A percentile compares a stretch with the other conserved stretches of the same genome.
Evolutionary conservation across 2,329 filamentous ascomycete species (phyloP).

Genomic region (Plectosphaerella sp.): DNA sequence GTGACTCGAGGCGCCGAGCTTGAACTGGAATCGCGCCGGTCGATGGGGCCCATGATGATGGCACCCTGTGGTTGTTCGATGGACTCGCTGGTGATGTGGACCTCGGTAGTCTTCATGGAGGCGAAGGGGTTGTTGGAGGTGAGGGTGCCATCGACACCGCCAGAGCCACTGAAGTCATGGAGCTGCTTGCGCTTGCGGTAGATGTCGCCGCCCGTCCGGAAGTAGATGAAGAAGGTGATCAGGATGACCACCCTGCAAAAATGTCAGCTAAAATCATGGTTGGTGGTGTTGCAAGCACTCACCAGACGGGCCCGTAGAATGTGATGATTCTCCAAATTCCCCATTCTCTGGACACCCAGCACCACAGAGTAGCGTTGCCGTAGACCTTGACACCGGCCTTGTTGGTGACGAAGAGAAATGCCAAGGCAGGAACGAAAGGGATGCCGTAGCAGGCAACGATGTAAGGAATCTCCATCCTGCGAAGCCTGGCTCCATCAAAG

Average conservation of each 20-base stretch:
- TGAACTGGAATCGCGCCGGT: slow-evolving; percentile 15
- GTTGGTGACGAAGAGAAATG: slow-evolving; percentile 61
- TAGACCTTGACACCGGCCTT: slow-evolving; percentile 55
- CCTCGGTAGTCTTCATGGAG: slow-evolving; percentile 56
- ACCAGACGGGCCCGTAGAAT: slow-evolving; percentile 74
- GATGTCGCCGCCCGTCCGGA: slow-evolving; percentile 61
- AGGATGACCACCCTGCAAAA: slow-evolving; percentile 52
- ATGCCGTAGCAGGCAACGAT: slow-evolving; percentile 67
- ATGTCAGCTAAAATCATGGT: slow-evolving; percentile 7
- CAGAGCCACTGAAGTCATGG: slow-evolving; percentile 46
- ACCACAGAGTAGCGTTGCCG: slow-evolving; percentile 75
- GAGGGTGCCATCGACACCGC: slow-evolving; percentile 12
- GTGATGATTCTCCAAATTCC: slow-evolving; percentile 68
- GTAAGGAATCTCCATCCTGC: slow-evolving; percentile 67
- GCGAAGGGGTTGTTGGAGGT: slow-evolving; percentile 29
- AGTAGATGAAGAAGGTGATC: slow-evolving; percentile 61
- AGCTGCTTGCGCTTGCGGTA: slow-evolving; percentile 63
- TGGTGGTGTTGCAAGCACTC: slow-evolving; percentile 15
- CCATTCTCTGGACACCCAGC: slow-evolving; percentile 67
- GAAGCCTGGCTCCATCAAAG: slow-evolving; percentile 61
- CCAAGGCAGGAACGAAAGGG: slow-evolving; percentile 64
- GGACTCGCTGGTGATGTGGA: slow-evolving; percentile 56
- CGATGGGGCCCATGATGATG: slow-evolving; percentile 28
- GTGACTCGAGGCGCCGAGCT: slow-evolving; percentile 1
- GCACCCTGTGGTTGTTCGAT: slow-evolving; percentile 17